Evolutionary conservation across 2,329 filamentous ascomycete species (phyloP), one percentile per base, ranked within the genome.

Genomic region (Cladosporium cucumerinum): DNA sequence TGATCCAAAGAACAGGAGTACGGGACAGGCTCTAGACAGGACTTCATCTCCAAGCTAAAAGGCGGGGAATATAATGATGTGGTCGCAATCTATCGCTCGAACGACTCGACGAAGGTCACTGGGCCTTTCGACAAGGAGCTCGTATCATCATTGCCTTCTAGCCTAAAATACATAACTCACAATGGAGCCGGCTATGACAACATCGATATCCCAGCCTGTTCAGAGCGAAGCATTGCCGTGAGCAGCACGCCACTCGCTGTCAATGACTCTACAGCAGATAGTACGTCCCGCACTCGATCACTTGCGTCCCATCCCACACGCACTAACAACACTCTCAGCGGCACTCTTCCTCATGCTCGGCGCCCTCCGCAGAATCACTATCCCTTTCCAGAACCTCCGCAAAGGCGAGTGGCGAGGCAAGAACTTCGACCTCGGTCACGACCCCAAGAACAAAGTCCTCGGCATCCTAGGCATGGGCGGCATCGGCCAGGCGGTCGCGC

Each of bases 401-500:
- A 74, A 79, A 72, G 76, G 79, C 49, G 76, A 54, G 16, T 62
- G 60, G 60, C 76, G 80, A 46, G 82, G 82, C 46, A 75, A 77
- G 21, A 70, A 75, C 43, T 78, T 81, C 51, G 74, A 73, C 1
- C 79, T 85, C 39, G 83, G 83, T 16, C 82, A 83, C 69, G 83
- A 85, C 63, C 83, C 83, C 2, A 80, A 81, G 69, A 80, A 82
- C 65, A 84, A 84, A 71, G 76, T 76, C 1, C 78, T 85, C 71
- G 85, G 84, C 5, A 84, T 87, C 64, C 74, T 87, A 1, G 85
- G 85, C 12, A 86, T 87, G 83, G 85, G 85, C 28, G 84, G 85
- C 11, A 87, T 87, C 55, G 85, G 85, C 2, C 77, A 80, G 16
- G 81, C 82, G 7, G 78, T 82, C 11, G 79, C 79, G 26, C 73